phyloP scores from a whole-genome alignment of 352 stramenopile genomes.

The Pythium rishiriense region DNA sequence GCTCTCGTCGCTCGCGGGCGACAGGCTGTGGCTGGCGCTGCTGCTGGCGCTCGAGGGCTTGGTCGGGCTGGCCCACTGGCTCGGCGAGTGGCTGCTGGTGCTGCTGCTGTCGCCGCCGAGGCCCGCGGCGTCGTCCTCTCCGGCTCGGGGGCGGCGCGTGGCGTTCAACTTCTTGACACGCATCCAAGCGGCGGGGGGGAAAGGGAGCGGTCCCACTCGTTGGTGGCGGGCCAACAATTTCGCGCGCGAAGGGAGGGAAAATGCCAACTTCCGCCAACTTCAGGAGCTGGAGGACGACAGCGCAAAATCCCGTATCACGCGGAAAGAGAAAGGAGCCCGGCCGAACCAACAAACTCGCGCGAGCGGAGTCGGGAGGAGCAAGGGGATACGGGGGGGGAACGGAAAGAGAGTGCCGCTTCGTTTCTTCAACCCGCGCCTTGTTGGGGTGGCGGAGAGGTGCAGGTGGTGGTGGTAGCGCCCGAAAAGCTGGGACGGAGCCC shows the following conservation, averaged over 20 bases:
- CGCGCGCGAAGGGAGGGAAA: too few species aligned
- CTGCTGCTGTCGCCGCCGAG: slow-evolving; percentile 22
- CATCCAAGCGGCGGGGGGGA: slow-evolving; percentile 36
- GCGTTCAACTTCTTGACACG: slow-evolving; percentile 78
- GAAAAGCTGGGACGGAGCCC: background rate
- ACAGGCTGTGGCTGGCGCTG: background rate
- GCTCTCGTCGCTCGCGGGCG: background rate
- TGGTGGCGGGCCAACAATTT: background rate
- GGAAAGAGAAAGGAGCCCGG: too few species aligned
- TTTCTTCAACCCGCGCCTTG: background rate
- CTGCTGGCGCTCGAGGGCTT: slow-evolving; percentile 2
- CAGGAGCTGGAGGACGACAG: background rate
- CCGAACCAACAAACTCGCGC: background rate
- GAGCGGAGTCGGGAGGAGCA: too few species aligned
- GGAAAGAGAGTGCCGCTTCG: slow-evolving; percentile 1
- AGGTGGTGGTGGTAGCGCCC: background rate
- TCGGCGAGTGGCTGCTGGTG: slow-evolving; percentile 12
- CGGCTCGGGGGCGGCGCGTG: slow-evolving; percentile 61
- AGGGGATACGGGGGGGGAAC: too few species aligned
- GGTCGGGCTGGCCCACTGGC: slow-evolving; percentile 19
- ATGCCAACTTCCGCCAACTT: background rate
- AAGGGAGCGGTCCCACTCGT: background rate
- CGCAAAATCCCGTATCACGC: background rate
- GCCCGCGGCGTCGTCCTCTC: slow-evolving; percentile 52
- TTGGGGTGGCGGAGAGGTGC: too few species aligned